phyloP scores from a whole-genome alignment of 805 yeast species.

The Ascoidea rubescens region DNA sequence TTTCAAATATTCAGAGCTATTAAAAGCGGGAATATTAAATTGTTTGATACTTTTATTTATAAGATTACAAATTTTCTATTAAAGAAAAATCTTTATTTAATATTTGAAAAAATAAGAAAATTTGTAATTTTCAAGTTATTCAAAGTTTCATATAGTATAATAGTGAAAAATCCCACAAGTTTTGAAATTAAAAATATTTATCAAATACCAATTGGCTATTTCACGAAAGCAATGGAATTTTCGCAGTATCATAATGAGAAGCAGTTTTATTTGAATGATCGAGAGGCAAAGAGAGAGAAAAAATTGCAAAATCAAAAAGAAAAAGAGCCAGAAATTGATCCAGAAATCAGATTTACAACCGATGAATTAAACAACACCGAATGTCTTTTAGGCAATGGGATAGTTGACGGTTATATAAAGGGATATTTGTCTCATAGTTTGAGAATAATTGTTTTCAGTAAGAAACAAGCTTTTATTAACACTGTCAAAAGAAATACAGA shows the following conservation, averaged over 20 bases:
- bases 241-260: slow-evolving; percentile 15
- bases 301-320: background rate
- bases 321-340: background rate
- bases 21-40: slow-evolving; percentile 38
- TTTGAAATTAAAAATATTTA: background rate
- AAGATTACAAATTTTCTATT: slow-evolving; percentile 37
- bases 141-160: slow-evolving; percentile 19
- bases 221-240: slow-evolving; percentile 28
- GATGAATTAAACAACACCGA: slow-evolving; percentile 44
- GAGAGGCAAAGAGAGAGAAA: background rate
- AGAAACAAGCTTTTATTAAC: slow-evolving; percentile 42
- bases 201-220: slow-evolving; percentile 20
- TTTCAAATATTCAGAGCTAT: slow-evolving; percentile 34
- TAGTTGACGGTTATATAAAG: slow-evolving; percentile 44
- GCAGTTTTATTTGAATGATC: slow-evolving; percentile 1
- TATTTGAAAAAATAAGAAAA: slow-evolving; percentile 36
- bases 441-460: slow-evolving; percentile 61
- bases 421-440: slow-evolving; percentile 76
- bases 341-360: slow-evolving; percentile 5
- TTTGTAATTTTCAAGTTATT: slow-evolving; percentile 38
- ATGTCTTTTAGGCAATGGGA: slow-evolving; percentile 53
- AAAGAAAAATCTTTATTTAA: slow-evolving; percentile 44
- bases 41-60: slow-evolving; percentile 31
- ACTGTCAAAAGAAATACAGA: no score
- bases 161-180: slow-evolving; percentile 13